Evolutionary conservation across 441 rosid genomes (phyloP), one percentile per base, ranked within the genome.

Genomic region (Geranium incanum): DNA sequence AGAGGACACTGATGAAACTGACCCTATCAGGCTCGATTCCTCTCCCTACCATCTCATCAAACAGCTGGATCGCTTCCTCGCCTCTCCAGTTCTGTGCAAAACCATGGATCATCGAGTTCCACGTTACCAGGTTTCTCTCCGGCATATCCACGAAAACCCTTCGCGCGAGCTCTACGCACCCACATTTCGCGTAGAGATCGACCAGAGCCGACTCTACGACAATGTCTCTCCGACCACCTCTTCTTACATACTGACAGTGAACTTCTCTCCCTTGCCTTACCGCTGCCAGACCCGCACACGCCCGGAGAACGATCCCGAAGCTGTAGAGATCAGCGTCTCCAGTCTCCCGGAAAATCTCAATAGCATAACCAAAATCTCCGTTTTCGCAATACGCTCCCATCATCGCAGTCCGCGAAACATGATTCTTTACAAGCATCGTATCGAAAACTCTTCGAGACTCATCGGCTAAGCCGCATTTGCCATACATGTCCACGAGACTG

Each of bases 401-500:
- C 84, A 93, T 76, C 4, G 97, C 97, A 67, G 87, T 83, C 91
- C 90, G 81, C 13, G 96, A 91, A 75, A 93, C 82, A 0, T 82
- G 74, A 78, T 91, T 91, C 80, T 82, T 93, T 37, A 64, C 69
- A 37, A 73, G 65, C 93, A 93, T 93, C 70, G 87, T 80, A 81
- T 84, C 83, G 68, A 93, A 89, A 76, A 87, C 88, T 50, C 70
- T 72, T 69, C 78, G 89, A 73, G 98, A 86, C 71, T 82, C 83
- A 36, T 74, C 43, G 9, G 84, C 80, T 45, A 79, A 74, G 68
- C 91, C 77, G 0, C 94, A 89, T 88, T 93, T 93, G 55, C 93
- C 98, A 74, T 91, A 93, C 97, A 93, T 89, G 84, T 91, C 96
- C 66, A 93, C 83, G 50, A 93, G 91, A 71, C 93, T 87, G 75